These are phyloP conservation scores for Cucumis cinereus DNA, from an alignment of 306 rosid species.

Conservation along the genomic window DNA sequence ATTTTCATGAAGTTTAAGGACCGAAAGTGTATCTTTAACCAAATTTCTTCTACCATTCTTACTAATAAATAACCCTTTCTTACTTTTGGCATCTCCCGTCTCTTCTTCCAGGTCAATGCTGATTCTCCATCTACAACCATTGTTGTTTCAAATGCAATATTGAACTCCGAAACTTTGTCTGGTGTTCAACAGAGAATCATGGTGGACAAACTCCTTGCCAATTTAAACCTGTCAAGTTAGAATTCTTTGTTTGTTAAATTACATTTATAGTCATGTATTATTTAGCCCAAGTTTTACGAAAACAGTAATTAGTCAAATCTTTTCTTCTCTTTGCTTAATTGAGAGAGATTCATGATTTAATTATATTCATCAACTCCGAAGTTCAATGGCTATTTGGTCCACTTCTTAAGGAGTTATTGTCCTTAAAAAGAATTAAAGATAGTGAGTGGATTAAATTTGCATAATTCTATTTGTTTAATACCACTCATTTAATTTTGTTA, in stretches of 20 bases:
- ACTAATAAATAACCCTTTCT: neutral
- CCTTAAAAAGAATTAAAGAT: neutral
- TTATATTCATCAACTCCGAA: neutral
- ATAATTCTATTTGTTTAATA: neutral
- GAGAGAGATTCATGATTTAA: neutral
- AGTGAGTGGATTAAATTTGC: neutral
- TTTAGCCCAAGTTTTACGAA: neutral
- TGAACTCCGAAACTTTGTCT: conserved; percentile 58
- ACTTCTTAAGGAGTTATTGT: neutral
- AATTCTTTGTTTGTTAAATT: neutral
- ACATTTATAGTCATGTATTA: neutral
- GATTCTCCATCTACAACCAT: conserved; percentile 50
- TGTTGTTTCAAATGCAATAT: conserved; percentile 52
- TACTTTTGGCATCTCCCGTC: neutral
- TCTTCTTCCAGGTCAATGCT: conserved; percentile 50
- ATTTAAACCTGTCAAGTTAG: conserved; percentile 30
- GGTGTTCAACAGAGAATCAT: conserved; percentile 76
- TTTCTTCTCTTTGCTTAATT: neutral
- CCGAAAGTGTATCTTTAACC: too few relatives aligned
- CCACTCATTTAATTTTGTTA: neutral
- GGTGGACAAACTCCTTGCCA: conserved; percentile 71
- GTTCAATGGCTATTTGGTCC: neutral
- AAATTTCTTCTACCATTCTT: neutral
- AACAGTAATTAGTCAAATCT: neutral
- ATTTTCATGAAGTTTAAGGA: too few relatives aligned